Evolutionary conservation across 345 rosid species (phyloP).

Genomic region (Schrenkiella parvula): DNA sequence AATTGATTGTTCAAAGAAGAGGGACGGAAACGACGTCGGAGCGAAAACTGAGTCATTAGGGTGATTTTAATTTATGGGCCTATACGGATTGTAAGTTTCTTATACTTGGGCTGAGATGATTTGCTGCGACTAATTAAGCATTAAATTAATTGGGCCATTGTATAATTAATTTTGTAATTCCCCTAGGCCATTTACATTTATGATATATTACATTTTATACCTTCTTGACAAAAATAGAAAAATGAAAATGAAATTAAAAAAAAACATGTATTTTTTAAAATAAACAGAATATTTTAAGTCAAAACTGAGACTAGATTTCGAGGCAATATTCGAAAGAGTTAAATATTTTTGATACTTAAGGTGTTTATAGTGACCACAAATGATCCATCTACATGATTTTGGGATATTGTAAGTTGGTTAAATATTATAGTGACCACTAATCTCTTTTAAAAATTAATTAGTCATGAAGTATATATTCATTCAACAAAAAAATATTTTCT

Average conservation of each 20-base stretch:
- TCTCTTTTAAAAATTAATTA: too few relatives aligned
- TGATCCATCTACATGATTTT: not conserved
- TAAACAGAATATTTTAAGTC: not conserved
- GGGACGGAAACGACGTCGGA: not conserved
- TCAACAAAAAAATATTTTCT: too few relatives aligned
- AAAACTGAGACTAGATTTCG: not conserved
- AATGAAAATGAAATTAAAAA: not conserved
- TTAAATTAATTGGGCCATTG: not conserved
- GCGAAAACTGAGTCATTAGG: not conserved
- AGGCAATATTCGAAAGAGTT: not conserved
- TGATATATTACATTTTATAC: not conserved
- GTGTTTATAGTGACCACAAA: not conserved
- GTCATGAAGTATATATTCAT: too few relatives aligned
- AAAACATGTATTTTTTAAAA: too few relatives aligned
- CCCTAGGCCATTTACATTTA: not conserved
- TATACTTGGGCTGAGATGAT: not conserved
- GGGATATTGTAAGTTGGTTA: not conserved
- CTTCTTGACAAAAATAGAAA: not conserved
- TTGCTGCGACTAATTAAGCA: not conserved
- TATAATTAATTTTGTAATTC: not conserved
- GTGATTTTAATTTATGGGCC: slow-evolving; percentile 1
- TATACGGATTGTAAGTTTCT: not conserved
- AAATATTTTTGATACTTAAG: too few relatives aligned
- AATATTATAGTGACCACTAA: too few relatives aligned
- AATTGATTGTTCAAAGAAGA: not conserved